phyloP scores from a whole-genome alignment of 371 early-diverging fungal species.

The Saksenaea vasiformis region DNA sequence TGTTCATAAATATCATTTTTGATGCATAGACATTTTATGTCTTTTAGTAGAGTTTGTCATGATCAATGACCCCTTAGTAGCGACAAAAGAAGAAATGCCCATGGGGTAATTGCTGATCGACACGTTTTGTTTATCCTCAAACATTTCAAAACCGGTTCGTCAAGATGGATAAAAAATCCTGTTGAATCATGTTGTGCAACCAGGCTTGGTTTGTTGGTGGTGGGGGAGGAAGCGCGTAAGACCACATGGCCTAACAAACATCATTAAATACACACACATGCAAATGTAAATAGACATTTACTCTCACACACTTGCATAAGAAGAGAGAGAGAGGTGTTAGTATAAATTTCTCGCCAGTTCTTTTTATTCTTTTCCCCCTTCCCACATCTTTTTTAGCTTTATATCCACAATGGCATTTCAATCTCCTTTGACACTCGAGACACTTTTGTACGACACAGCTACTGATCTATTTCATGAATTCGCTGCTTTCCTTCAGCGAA shows the following conservation, averaged over 20 bases:
- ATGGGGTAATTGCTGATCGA: not conserved
- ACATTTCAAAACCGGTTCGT: slow-evolving; percentile 2
- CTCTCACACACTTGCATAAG: not conserved
- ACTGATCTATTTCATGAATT: slow-evolving; percentile 40
- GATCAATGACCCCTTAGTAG: not conserved
- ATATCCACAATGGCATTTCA: not conserved
- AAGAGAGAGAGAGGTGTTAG: not conserved
- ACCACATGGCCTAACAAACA: slow-evolving; percentile 3
- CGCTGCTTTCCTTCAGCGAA: slow-evolving; percentile 34
- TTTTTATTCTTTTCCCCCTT: not conserved
- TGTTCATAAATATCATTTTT: not conserved
- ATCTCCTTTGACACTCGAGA: slow-evolving; percentile 29
- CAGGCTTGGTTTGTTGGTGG: not conserved
- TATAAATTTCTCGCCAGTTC: not conserved
- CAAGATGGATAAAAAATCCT: not conserved
- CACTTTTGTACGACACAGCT: slow-evolving; percentile 26
- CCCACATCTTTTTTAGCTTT: not conserved
- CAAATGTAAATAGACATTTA: not conserved
- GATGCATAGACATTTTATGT: not conserved
- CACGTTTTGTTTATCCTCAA: slow-evolving; percentile 5
- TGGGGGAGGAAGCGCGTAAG: not conserved
- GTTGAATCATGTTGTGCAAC: slow-evolving; percentile 1
- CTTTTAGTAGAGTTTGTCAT: not conserved
- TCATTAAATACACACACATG: not conserved
- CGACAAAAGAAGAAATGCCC: not conserved